Conservation (phyloP, 208 protist species). For the Crithidia expoeki region DNA sequence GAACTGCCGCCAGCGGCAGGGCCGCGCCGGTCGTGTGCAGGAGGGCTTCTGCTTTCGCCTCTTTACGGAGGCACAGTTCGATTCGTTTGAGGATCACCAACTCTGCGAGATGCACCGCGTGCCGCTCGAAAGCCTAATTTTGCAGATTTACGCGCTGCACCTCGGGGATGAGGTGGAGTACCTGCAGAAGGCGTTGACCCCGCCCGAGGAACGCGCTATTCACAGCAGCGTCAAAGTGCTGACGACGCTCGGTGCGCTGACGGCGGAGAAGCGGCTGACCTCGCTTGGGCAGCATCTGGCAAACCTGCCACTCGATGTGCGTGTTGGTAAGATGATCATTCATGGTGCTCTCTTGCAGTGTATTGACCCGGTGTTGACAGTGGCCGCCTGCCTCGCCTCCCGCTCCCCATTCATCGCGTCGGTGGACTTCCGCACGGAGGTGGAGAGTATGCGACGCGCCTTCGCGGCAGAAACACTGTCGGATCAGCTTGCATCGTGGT, state of each 20-base stretch:
- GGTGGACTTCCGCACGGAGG: slow-evolving; percentile 89
- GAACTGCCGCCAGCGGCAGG: slow-evolving; percentile 94
- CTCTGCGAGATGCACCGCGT: slow-evolving; percentile 96
- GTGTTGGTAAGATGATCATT: slow-evolving; percentile 96
- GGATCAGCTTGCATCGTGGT: slow-evolving; percentile 90
- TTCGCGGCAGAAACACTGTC: slow-evolving; percentile 77
- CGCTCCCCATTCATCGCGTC: slow-evolving; percentile 92
- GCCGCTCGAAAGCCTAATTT: slow-evolving; percentile 94
- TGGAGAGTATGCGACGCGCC: slow-evolving; percentile 75
- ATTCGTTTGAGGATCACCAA: slow-evolving; percentile 86
- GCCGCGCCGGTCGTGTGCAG: slow-evolving; percentile 96
- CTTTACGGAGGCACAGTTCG: slow-evolving; percentile 90
- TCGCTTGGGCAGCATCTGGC: slow-evolving; percentile 91
- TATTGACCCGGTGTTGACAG: slow-evolving; percentile 96
- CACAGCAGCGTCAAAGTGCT: slow-evolving; percentile 88
- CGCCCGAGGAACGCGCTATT: slow-evolving; percentile 82
- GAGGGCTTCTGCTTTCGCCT: slow-evolving; percentile 95
- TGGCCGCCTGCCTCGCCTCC: slow-evolving; percentile 91
- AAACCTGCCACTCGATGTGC: slow-evolving; percentile 91
- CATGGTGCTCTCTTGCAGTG: slow-evolving; percentile 95
- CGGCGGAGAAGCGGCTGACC: slow-evolving; percentile 84
- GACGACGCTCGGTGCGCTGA: slow-evolving; percentile 84
- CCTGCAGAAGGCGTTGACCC: slow-evolving; percentile 85
- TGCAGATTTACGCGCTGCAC: slow-evolving; percentile 93
- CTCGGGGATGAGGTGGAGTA: slow-evolving; percentile 90